These are phyloP conservation scores for Teratosphaeria nubilosa DNA, from an alignment of 2,329 filamentous ascomycete species.

Conservation along the genomic window DNA sequence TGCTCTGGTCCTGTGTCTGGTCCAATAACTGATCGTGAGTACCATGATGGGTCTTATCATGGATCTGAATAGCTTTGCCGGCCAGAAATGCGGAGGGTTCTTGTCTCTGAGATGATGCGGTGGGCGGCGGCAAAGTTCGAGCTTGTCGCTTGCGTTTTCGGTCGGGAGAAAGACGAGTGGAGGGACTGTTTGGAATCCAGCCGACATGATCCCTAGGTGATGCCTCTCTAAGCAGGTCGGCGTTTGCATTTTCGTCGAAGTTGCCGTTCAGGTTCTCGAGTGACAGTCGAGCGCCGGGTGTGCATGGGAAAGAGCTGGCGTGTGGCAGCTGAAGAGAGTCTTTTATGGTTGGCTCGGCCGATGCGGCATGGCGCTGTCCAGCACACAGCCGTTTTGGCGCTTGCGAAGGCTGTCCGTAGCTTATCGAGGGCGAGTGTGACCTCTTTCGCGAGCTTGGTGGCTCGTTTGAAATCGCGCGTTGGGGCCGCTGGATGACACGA, in stretches of 20 bases:
- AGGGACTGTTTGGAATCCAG: constrained; percentile 44
- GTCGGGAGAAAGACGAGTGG: constrained; percentile 31
- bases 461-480: too few species aligned
- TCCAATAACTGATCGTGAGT: too few species aligned
- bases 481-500: too few species aligned
- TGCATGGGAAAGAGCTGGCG: constrained; percentile 41
- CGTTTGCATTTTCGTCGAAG: constrained; percentile 43
- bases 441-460: too few species aligned
- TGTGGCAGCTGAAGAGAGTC: constrained; percentile 15
- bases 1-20: too few species aligned
- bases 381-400: too few species aligned
- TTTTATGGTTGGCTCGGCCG: too few species aligned
- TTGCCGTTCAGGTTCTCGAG: constrained; percentile 53
- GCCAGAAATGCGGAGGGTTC: constrained; percentile 22
- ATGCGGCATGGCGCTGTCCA: too few species aligned
- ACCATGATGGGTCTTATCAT: constrained; percentile 33
- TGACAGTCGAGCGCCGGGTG: constrained; percentile 48
- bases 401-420: too few species aligned
- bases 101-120: constrained; percentile 28
- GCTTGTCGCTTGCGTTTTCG: constrained; percentile 37
- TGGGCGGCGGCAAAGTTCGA: constrained; percentile 36
- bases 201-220: constrained; percentile 53
- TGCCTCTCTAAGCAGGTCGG: constrained; percentile 34
- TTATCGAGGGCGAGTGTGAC: too few species aligned
- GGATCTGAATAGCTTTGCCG: constrained; percentile 9